Conservation (phyloP, 768 basidiomycete genomes). For the Boletus speciosus region DNA sequence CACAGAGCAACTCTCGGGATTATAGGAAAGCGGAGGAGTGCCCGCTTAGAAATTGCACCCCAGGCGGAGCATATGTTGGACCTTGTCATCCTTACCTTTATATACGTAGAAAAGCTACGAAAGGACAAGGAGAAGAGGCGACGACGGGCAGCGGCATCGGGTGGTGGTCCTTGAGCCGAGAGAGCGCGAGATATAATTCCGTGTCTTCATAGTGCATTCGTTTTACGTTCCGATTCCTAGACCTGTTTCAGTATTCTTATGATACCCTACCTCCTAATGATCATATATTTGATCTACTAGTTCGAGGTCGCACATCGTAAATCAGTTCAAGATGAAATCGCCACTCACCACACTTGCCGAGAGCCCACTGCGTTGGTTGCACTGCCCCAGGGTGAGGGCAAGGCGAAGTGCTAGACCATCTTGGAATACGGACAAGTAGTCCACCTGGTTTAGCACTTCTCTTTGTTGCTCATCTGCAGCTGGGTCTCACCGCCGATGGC, state of each 20-base stretch:
- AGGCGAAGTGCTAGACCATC: not conserved
- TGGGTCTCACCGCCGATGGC: no score
- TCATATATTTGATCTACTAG: not conserved
- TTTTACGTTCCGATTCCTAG: not conserved
- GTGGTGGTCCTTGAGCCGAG: constrained; percentile 15
- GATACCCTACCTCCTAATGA: not conserved
- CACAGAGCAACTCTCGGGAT: constrained; percentile 26
- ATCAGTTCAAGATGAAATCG: not conserved
- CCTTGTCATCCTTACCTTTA: constrained; percentile 27
- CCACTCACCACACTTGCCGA: not conserved
- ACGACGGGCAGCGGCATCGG: constrained; percentile 1
- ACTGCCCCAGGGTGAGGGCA: no score
- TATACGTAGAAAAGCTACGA: constrained; percentile 31
- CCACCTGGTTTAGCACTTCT: not conserved
- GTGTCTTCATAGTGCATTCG: not conserved
- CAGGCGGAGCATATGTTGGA: constrained; percentile 25
- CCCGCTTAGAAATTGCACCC: constrained; percentile 21
- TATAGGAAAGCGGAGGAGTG: constrained; percentile 18
- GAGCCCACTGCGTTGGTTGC: not conserved
- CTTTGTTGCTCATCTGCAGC: no score
- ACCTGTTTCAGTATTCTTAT: not conserved
- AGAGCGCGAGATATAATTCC: not conserved
- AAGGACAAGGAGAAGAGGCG: constrained; percentile 20
- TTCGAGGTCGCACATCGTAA: not conserved
- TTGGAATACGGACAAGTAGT: not conserved